These are phyloP conservation scores for Tripidium arundinaceum DNA, from an alignment of 202 grass and related monocot species.

Conservation along the genomic window DNA sequence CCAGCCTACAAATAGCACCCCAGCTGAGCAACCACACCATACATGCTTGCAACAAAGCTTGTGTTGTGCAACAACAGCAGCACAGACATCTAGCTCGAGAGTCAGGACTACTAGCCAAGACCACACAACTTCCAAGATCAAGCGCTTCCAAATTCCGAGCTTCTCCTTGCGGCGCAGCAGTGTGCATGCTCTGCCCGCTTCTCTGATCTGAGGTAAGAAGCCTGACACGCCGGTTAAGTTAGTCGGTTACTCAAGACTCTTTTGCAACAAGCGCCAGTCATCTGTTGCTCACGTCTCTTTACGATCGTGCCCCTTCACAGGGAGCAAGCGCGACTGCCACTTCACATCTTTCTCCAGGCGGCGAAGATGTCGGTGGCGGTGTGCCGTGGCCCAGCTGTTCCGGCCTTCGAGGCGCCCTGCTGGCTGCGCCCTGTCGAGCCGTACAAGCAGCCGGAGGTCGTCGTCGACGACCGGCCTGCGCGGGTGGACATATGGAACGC, in stretches of 20 bases:
- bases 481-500: slow-evolving; percentile 58
- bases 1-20: too few species aligned
- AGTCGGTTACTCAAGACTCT: background rate
- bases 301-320: slow-evolving; percentile 27
- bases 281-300: background rate
- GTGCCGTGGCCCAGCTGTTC: slow-evolving; percentile 30
- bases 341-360: slow-evolving; percentile 27
- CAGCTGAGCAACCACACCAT: too few species aligned
- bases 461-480: slow-evolving; percentile 18
- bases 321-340: slow-evolving; percentile 35
- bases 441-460: slow-evolving; percentile 30
- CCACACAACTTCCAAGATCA: background rate
- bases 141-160: background rate
- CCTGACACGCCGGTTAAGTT: background rate
- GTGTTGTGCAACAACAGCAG: slow-evolving; percentile 14
- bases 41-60: background rate
- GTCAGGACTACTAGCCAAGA: slow-evolving; percentile 3
- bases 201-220: slow-evolving; percentile 16
- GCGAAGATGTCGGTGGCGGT: slow-evolving; percentile 54
- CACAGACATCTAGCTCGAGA: background rate
- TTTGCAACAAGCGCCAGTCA: background rate
- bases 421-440: slow-evolving; percentile 20
- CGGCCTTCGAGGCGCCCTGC: slow-evolving; percentile 32
- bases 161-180: too few species aligned
- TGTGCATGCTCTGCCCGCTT: background rate